Percentiles rank a stretch among this genome's conserved stretches.
phyloP scores from a whole-genome alignment of 2,329 filamentous ascomycete genomes.

The Aspergillus sp. region DNA sequence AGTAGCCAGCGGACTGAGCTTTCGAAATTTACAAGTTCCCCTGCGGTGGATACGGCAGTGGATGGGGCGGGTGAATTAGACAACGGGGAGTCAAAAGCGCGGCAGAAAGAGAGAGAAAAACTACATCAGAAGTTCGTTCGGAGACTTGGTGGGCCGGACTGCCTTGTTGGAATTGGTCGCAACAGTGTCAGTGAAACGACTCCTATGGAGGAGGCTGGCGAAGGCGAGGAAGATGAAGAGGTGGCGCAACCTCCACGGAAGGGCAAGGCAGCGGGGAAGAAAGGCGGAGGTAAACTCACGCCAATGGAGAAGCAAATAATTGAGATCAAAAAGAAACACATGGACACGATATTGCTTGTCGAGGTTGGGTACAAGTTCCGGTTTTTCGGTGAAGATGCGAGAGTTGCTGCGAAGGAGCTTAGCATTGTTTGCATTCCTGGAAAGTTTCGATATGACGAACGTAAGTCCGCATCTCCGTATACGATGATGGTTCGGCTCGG shows the following conservation, averaged over 20 bases:
- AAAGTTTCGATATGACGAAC: slow-evolving; percentile 91
- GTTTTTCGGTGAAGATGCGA: slow-evolving; percentile 94
- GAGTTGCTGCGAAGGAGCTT: slow-evolving; percentile 82
- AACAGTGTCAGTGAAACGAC: slow-evolving; percentile 55
- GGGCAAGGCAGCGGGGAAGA: slow-evolving; percentile 58
- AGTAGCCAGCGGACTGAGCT: slow-evolving; percentile 55
- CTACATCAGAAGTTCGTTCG: slow-evolving; percentile 84
- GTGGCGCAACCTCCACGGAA: slow-evolving; percentile 49
- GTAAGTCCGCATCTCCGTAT: slow-evolving; percentile 44
- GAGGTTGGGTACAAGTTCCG: slow-evolving; percentile 98
- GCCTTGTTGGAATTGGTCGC: slow-evolving; percentile 66
- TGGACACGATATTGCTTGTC: slow-evolving; percentile 86
- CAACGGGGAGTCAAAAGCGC: slow-evolving; percentile 51
- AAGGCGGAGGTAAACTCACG: slow-evolving; percentile 79
- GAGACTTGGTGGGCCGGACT: slow-evolving; percentile 84
- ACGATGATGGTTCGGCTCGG: background rate
- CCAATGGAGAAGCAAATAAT: slow-evolving; percentile 92
- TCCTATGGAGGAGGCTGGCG: slow-evolving; percentile 59
- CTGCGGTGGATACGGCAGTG: slow-evolving; percentile 38
- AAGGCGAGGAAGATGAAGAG: slow-evolving; percentile 56
- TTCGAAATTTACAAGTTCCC: slow-evolving; percentile 59
- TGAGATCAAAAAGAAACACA: slow-evolving; percentile 87
- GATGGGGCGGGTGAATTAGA: slow-evolving; percentile 33
- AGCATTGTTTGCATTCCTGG: slow-evolving; percentile 96
- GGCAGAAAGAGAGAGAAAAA: slow-evolving; percentile 62